Evolutionary conservation across 306 rosid genomes (phyloP).

Genomic region (Chamaecrista fasciculata): DNA sequence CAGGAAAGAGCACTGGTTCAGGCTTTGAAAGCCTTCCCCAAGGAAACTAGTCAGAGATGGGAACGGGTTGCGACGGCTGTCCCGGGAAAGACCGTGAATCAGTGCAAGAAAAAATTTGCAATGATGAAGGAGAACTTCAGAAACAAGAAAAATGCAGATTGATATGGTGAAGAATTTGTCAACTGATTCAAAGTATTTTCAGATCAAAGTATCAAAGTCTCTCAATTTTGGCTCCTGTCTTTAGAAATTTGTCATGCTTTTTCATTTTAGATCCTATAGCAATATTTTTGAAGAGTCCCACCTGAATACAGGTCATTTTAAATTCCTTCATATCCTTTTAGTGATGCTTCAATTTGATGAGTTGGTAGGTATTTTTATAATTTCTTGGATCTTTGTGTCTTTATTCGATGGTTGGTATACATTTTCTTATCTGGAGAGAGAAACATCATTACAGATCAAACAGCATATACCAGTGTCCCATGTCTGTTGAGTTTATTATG

Average conservation of each 20-base stretch:
- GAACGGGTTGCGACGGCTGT: slow-evolving; percentile 70
- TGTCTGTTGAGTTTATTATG: too few species aligned
- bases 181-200: background rate
- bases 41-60: slow-evolving; percentile 64
- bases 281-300: slow-evolving; percentile 24
- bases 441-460: slow-evolving; percentile 9
- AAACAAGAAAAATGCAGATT: slow-evolving; percentile 55
- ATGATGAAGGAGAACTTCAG: slow-evolving; percentile 63
- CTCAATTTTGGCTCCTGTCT: slow-evolving; percentile 16
- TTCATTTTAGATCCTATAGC: slow-evolving; percentile 36
- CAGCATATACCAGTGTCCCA: too few species aligned
- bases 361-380: background rate
- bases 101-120: slow-evolving; percentile 63
- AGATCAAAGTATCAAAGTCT: background rate
- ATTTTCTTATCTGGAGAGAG: slow-evolving; percentile 14
- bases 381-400: background rate
- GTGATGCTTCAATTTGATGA: background rate
- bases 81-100: slow-evolving; percentile 63
- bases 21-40: slow-evolving; percentile 70
- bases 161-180: background rate
- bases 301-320: background rate
- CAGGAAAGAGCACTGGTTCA: slow-evolving; percentile 69
- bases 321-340: slow-evolving; percentile 18
- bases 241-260: slow-evolving; percentile 29
- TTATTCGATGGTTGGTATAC: slow-evolving; percentile 7